Conservation (phyloP, 2,329 filamentous ascomycete species). For the Fusarium lateritium region DNA sequence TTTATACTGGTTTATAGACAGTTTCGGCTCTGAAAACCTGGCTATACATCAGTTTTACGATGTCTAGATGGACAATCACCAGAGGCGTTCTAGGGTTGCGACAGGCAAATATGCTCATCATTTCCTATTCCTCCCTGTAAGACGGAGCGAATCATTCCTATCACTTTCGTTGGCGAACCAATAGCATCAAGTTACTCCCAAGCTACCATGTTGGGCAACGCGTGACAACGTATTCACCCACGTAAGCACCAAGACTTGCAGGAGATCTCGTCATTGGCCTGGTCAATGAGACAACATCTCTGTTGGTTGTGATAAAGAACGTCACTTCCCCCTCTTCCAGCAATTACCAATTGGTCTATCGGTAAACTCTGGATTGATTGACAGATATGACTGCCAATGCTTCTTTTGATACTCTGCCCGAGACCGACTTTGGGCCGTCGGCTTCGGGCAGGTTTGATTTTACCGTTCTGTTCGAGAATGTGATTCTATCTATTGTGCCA, state of each 20-base stretch:
- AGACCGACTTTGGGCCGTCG: slow-evolving; percentile 14
- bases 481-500: slow-evolving; percentile 19
- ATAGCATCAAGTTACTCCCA: background rate
- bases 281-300: background rate
- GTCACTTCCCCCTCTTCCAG: background rate
- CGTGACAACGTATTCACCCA: background rate
- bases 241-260: slow-evolving; percentile 1
- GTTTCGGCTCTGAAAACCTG: too few relatives aligned
- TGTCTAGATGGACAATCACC: too few relatives aligned
- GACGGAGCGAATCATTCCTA: background rate
- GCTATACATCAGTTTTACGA: too few relatives aligned
- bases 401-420: background rate
- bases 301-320: background rate
- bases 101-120: background rate
- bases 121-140: slow-evolving; percentile 6
- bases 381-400: background rate
- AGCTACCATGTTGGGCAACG: background rate
- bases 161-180: background rate
- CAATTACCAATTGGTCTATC: too few relatives aligned
- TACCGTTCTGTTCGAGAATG: slow-evolving; percentile 22
- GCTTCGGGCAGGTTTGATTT: slow-evolving; percentile 28
- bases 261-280: background rate
- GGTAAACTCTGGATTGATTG: too few relatives aligned
- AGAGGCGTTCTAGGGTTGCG: too few relatives aligned
- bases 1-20: too few relatives aligned